A percentile compares a stretch with the other conserved stretches of the same genome.
Evolutionary conservation across 2,329 filamentous ascomycete species (phyloP).

Genomic region (Phaeoacremonium minimum): DNA sequence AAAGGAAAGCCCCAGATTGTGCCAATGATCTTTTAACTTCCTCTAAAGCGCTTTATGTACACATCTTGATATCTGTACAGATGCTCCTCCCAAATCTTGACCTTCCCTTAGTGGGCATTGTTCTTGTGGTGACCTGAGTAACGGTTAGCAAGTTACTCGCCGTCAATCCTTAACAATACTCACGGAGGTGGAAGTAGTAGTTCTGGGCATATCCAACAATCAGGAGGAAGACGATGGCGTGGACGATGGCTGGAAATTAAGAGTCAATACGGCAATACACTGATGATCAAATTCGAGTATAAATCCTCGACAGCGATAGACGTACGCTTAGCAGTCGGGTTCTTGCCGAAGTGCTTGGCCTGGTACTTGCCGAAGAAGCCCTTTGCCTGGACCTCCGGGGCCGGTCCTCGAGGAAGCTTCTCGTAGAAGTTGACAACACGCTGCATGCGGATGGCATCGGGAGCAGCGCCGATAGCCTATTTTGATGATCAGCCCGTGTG

Average conservation of each 20-base stretch:
- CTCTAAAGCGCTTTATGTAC: slow-evolving; percentile 4
- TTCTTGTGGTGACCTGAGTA: slow-evolving; percentile 97
- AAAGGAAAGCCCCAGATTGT: no score
- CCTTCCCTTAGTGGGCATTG: slow-evolving; percentile 79
- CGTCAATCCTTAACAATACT: no score
- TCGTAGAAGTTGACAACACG: slow-evolving; percentile 98
- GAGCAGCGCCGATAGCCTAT: slow-evolving; percentile 88
- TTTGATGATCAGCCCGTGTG: slow-evolving; percentile 13
- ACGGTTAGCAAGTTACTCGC: slow-evolving; percentile 5
- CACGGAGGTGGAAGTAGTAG: slow-evolving; percentile 99
- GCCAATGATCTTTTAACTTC: no score
- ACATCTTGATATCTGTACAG: slow-evolving; percentile 40
- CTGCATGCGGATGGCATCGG: slow-evolving; percentile 96
- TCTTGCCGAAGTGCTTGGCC: slow-evolving; percentile 91
- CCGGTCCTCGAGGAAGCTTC: slow-evolving; percentile 89
- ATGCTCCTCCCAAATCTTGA: slow-evolving; percentile 18
- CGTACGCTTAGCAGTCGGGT: slow-evolving; percentile 83
- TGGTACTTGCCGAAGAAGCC: slow-evolving; percentile 88
- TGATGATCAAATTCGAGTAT: slow-evolving; percentile 1
- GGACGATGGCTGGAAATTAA: slow-evolving; percentile 70
- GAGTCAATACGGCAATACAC: slow-evolving; percentile 3
- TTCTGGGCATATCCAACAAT: slow-evolving; percentile 90
- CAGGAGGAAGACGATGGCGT: slow-evolving; percentile 75
- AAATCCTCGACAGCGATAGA: slow-evolving; percentile 22
- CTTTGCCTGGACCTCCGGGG: slow-evolving; percentile 76